Percentiles rank a stretch among this genome's conserved stretches.
Conservation (phyloP, 345 rosid species). For the Bruguiera sexangula region DNA sequence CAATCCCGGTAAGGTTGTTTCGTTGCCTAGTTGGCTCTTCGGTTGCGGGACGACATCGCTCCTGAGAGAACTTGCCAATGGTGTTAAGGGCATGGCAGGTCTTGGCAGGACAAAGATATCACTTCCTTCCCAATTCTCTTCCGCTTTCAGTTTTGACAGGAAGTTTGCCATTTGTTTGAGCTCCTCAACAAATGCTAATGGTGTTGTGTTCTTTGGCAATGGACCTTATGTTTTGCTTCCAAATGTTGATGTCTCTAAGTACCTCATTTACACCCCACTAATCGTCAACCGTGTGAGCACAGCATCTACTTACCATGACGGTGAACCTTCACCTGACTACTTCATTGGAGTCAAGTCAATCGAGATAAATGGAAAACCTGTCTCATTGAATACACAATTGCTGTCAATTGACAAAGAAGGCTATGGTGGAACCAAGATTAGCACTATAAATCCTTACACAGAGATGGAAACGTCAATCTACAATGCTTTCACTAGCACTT, state of each 20-base stretch:
- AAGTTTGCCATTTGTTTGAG: not conserved
- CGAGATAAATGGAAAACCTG: not conserved
- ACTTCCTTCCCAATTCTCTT: not conserved
- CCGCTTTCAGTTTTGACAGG: not conserved
- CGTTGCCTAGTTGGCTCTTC: not conserved
- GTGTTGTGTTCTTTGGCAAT: not conserved
- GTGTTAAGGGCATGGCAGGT: slow-evolving; percentile 1
- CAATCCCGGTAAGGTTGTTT: not conserved
- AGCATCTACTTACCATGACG: not conserved
- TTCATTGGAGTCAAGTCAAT: not conserved
- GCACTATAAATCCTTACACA: not conserved
- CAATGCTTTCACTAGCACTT: not conserved
- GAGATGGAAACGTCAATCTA: not conserved
- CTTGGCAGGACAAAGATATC: slow-evolving; percentile 11
- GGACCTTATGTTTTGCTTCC: slow-evolving; percentile 1
- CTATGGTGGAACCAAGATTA: not conserved
- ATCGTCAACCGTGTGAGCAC: not conserved
- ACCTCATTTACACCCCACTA: not conserved
- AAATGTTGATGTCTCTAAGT: not conserved
- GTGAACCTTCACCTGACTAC: not conserved
- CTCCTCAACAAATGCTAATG: not conserved
- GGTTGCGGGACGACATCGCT: not conserved
- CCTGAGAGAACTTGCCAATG: not conserved
- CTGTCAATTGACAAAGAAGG: not conserved
- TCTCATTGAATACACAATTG: not conserved